Evolutionary conservation across 2,329 filamentous ascomycete genomes (phyloP), one percentile per base, ranked within the genome.

Genomic region (Microcyclospora tardicrescens): DNA sequence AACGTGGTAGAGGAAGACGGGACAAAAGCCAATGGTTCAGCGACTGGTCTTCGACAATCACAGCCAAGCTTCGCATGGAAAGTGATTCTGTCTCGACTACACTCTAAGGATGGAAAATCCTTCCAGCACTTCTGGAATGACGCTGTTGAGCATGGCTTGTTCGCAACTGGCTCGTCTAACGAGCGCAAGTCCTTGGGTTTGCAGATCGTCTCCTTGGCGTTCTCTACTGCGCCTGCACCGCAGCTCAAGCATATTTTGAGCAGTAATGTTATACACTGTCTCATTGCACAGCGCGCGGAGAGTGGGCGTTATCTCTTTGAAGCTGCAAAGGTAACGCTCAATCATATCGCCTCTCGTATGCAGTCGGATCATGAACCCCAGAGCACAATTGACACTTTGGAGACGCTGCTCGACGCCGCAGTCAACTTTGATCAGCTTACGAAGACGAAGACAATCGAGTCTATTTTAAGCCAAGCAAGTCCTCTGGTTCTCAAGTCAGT

Each of bases 141-240:
- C 33, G 79, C 84, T 40, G 79, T 96, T 43, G 87, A 95, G 60
- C 83, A 89, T 56, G 81, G 82, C 8, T 70, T 95, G 3, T 95
- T 96, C 57, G 80, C 84, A 5, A 75, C 80, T 40, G 77, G 73
- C 10, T 81, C 87, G 6, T 93, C 86, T 1, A 78, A 87, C 33
- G 84, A 87, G 50, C 81, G 93, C 40, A 96, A 95, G 61, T 85
- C 84, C 53, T 86, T 85, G 60, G 91, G 91, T 0, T 89, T 96
- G 61, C 77, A 87, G 52, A 73, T 96, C 2, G 84, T 95, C 53
- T 77, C 81, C 51, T 84, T 81, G 53, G 75, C 86, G 50, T 63
- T 95, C 3, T 64, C 67, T 27, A 67, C 63, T 29, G 64, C 64
- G 52, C 56, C 73, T 59, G 46, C 59, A 45, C 46, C 66, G 56